A percentile compares a stretch with the other conserved stretches of the same genome.
Evolutionary conservation across 2,329 filamentous ascomycete species (phyloP).

Genomic region (Endothia cerciana): DNA sequence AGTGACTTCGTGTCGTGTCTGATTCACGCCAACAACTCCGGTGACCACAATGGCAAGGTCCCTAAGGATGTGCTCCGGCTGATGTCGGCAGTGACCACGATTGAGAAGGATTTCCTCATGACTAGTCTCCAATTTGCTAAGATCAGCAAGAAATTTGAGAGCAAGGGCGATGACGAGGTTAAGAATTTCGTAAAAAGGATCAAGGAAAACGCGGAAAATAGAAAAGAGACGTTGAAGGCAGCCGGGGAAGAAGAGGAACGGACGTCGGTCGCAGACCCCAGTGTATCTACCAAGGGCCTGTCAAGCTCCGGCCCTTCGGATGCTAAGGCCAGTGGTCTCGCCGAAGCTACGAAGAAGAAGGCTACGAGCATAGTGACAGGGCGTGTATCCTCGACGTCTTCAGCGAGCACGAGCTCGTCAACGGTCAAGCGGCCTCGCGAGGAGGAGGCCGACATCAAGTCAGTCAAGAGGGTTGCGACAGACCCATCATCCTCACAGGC

Average conservation of each 20-base stretch:
- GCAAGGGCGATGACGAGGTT: slow-evolving; percentile 67
- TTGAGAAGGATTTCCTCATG: slow-evolving; percentile 60
- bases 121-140: slow-evolving; percentile 69
- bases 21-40: slow-evolving; percentile 56
- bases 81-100: slow-evolving; percentile 64
- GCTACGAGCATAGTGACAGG: slow-evolving; percentile 24
- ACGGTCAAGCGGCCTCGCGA: slow-evolving; percentile 43
- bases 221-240: slow-evolving; percentile 33
- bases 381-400: slow-evolving; percentile 32
- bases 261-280: slow-evolving; percentile 29
- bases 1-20: slow-evolving; percentile 58
- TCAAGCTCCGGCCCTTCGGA: slow-evolving; percentile 14
- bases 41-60: slow-evolving; percentile 57
- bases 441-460: slow-evolving; percentile 44
- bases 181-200: slow-evolving; percentile 61
- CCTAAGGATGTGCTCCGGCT: slow-evolving; percentile 62
- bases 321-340: slow-evolving; percentile 28
- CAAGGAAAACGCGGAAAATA: slow-evolving; percentile 35
- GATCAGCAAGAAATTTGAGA: slow-evolving; percentile 65
- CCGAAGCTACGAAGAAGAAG: slow-evolving; percentile 33
- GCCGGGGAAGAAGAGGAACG: slow-evolving; percentile 33
- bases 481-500: slow-evolving; percentile 35
- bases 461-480: slow-evolving; percentile 44
- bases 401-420: slow-evolving; percentile 28
- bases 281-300: slow-evolving; percentile 10